phyloP scores from a whole-genome alignment of 176 grass and related monocot species.

The Juncus effusus region DNA sequence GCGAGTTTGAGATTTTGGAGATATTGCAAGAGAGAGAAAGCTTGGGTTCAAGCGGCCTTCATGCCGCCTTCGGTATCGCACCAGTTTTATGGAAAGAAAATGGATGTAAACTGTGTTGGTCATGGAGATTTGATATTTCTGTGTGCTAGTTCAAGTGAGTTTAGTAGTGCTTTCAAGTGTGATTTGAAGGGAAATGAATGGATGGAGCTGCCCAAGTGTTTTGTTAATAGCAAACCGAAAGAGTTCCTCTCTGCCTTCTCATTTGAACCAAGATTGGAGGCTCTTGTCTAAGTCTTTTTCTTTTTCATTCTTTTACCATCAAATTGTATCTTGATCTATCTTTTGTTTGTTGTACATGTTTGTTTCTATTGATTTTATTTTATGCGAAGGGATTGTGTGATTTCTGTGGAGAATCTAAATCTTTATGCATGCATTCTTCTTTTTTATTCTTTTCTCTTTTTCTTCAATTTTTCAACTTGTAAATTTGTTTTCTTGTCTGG shows the following conservation, averaged over 20 bases:
- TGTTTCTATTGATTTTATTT: conserved; percentile 5
- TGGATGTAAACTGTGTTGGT: conserved; percentile 78
- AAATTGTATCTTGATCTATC: not conserved
- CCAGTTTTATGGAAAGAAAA: conserved; percentile 50
- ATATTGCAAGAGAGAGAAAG: conserved; percentile 29
- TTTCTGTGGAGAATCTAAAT: conserved; percentile 19
- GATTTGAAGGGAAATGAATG: conserved; percentile 47
- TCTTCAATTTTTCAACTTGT: not conserved
- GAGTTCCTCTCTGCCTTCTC: conserved; percentile 79
- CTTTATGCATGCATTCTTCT: not conserved
- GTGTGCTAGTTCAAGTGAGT: conserved; percentile 56
- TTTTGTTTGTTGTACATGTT: conserved; percentile 10
- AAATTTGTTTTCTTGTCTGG: not conserved
- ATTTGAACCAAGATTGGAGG: conserved; percentile 88
- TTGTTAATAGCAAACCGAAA: conserved; percentile 24
- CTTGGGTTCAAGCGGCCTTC: conserved; percentile 65
- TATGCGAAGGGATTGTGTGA: conserved; percentile 2
- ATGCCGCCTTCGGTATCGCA: conserved; percentile 87
- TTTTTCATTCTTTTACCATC: not conserved
- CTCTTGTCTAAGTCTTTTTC: conserved; percentile 34
- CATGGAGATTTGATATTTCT: conserved; percentile 54
- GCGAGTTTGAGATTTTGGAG: conserved; percentile 76
- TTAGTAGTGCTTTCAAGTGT: conserved; percentile 54
- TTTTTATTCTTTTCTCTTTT: conserved; percentile 8
- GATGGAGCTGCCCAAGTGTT: conserved; percentile 50